Evolutionary conservation across 1,284 basidiomycete species (phyloP), one percentile per base, ranked within the genome.

Genomic region (Pyrrhoderma lamaoense): DNA sequence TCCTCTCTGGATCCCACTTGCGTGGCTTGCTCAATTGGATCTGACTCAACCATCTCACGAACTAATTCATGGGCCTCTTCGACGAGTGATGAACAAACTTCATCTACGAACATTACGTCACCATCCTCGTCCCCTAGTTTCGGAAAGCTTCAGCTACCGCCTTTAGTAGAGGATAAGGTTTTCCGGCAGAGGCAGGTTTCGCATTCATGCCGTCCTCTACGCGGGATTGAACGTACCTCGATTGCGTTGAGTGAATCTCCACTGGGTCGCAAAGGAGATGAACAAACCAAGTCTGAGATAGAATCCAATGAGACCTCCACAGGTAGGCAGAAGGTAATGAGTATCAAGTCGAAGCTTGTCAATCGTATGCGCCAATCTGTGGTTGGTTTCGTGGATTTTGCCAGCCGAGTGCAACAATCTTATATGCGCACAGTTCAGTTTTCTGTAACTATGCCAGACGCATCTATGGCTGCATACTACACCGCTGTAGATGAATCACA

Each of bases 21-120:
- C 23, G 52, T 65, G 22, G 60, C 61, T 35, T 57, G 63, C 56
- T 56, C 63, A 37, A 54, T 59, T 45, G 51, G 61, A 60, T 49
- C 68, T 3, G 65, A 68, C 8, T 62, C 65, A 8, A 65, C 70
- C 0, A 60, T 70, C 19, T 70, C 71, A 1, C 72, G 74, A 37
- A 70, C 77, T 18, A 69, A 70, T 43, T 80, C 77, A 0, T 80
- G 77, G 78, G 69, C 79, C 37, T 77, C 79, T 18, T 77, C 79
- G 54, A 67, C 70, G 51, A 71, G 71, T 55, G 72, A 70, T 56
- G 63, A 67, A 23, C 21, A 16, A 16, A 65, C 67, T 8, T 53
- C 58, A 8, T 62, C 63, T 25, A 67, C 67, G 54, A n/a, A 67
- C 59, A 27, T 69, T 47, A 57, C 69, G n/a, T 61, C 64, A 2